Percentiles rank a stretch among this genome's conserved stretches.
These are phyloP conservation scores for Scheffersomyces lignicola DNA, from an alignment of 1,139 yeast genomes.

Conservation along the genomic window DNA sequence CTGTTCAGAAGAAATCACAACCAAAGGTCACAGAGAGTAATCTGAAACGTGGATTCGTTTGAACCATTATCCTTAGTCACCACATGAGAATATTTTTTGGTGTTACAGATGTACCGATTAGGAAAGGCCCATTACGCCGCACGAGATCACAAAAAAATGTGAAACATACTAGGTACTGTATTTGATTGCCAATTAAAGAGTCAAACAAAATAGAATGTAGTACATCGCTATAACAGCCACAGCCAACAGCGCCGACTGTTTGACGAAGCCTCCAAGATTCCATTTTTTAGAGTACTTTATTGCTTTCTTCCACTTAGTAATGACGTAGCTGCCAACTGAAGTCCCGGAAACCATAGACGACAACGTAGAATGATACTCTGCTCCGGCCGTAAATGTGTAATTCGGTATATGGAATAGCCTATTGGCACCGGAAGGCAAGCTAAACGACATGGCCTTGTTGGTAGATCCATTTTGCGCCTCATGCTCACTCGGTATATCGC, in stretches of 20 bases:
- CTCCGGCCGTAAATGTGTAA: conserved; percentile 12
- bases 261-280: conserved; percentile 18
- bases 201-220: conserved; percentile 18
- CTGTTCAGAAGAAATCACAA: too few relatives aligned
- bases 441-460: conserved; percentile 3
- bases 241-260: conserved; percentile 19
- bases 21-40: too few relatives aligned
- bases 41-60: too few relatives aligned
- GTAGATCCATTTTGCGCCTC: neutral
- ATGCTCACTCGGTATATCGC: neutral
- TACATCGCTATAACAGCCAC: conserved; percentile 18
- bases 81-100: too few relatives aligned
- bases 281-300: conserved; percentile 15
- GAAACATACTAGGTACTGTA: neutral
- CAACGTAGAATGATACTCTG: conserved; percentile 4
- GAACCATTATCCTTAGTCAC: too few relatives aligned
- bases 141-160: conserved; percentile 1
- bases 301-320: conserved; percentile 7
- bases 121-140: conserved; percentile 4
- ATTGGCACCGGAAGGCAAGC: conserved; percentile 8
- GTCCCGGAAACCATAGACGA: conserved; percentile 8
- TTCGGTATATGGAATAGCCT: conserved; percentile 13
- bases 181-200: conserved; percentile 2
- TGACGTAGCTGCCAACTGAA: conserved; percentile 8
- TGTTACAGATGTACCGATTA: conserved; percentile 4